Conservation (phyloP, 306 rosid genomes). For the Canavalia gladiata region DNA sequence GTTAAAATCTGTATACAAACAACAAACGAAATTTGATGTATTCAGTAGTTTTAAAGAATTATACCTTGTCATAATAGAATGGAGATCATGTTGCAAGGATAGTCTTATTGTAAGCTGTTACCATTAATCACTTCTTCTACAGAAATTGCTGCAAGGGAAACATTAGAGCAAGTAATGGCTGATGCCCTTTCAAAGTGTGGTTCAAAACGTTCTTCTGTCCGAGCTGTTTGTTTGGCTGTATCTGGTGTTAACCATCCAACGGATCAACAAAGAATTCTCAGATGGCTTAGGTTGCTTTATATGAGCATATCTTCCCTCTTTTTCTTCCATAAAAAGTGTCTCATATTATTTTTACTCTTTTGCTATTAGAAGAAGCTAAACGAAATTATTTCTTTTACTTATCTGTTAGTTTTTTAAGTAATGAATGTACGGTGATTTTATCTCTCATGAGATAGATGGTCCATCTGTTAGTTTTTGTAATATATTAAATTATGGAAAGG, state of each 20-base stretch:
- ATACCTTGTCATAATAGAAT: constrained; percentile 37
- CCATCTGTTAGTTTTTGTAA: constrained; percentile 13
- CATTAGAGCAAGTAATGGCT: constrained; percentile 90
- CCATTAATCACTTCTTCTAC: constrained; percentile 47
- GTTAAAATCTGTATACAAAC: constrained; percentile 4
- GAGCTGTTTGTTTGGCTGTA: constrained; percentile 92
- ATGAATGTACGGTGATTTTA: neutral
- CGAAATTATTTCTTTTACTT: neutral
- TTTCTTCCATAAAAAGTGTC: constrained; percentile 11
- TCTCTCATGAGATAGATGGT: constrained; percentile 19
- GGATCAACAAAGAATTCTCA: constrained; percentile 80
- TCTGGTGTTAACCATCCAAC: constrained; percentile 94
- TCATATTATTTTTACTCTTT: constrained; percentile 17
- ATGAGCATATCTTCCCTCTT: constrained; percentile 27
- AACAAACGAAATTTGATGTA: neutral
- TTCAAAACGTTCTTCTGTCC: constrained; percentile 82
- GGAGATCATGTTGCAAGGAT: constrained; percentile 26
- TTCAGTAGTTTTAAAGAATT: constrained; percentile 16
- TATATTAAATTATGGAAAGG: neutral
- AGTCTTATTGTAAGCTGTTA: constrained; percentile 36
- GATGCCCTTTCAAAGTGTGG: constrained; percentile 81
- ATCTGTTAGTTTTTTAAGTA: constrained; percentile 6
- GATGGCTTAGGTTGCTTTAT: constrained; percentile 82
- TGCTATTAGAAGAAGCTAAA: constrained; percentile 10
- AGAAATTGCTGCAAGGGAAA: constrained; percentile 93